These are phyloP conservation scores for Oryza coarctata DNA, from an alignment of 176 grass and related monocot genomes.

Conservation along the genomic window DNA sequence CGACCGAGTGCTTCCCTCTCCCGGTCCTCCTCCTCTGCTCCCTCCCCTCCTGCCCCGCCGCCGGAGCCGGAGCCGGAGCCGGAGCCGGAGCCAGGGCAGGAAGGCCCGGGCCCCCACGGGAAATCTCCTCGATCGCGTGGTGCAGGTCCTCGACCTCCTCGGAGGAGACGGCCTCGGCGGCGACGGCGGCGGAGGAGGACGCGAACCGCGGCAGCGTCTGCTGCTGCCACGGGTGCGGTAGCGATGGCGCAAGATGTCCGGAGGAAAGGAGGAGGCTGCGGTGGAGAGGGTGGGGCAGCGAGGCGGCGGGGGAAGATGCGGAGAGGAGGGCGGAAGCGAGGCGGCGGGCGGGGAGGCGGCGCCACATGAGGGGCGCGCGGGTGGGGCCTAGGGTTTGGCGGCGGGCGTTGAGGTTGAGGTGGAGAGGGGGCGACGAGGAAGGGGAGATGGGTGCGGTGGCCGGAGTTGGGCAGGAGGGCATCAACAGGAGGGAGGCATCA, in stretches of 20 bases:
- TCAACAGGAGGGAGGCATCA: conserved; percentile 20
- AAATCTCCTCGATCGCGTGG: conserved; percentile 28
- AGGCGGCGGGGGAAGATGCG: neutral
- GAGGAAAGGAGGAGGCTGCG: conserved; percentile 2
- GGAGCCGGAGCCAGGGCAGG: neutral
- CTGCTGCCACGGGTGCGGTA: conserved; percentile 16
- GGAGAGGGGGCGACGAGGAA: neutral
- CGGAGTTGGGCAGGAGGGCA: conserved; percentile 28
- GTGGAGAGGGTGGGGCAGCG: neutral
- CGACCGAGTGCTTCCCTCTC: neutral
- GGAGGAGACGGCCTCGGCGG: conserved; percentile 47
- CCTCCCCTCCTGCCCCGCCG: neutral
- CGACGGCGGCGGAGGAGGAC: conserved; percentile 35
- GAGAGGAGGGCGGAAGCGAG: conserved; percentile 30
- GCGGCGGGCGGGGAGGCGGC: conserved; percentile 31
- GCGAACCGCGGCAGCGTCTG: conserved; percentile 31
- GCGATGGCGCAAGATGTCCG: neutral
- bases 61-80: too few relatives aligned
- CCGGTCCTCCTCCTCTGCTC: neutral
- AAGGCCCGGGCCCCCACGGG: neutral
- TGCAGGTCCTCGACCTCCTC: conserved; percentile 43
- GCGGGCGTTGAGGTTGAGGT: neutral
- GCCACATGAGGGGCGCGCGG: conserved; percentile 32
- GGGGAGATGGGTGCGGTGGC: conserved; percentile 7
- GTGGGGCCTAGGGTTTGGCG: conserved; percentile 15